Conservation (phyloP, 441 rosid genomes). For the Kokia cookei region DNA sequence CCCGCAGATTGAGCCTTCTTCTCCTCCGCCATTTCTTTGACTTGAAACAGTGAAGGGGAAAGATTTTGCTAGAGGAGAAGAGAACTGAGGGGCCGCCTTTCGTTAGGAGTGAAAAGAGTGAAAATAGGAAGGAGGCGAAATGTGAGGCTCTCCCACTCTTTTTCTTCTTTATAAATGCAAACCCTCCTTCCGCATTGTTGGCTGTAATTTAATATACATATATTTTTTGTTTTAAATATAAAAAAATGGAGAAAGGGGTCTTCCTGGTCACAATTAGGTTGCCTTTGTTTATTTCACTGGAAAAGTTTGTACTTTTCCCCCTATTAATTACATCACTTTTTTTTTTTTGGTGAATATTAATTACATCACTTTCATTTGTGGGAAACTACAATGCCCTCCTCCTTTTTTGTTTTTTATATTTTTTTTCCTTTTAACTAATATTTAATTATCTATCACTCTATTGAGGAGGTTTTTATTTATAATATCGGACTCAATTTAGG, state of each 20-base stretch:
- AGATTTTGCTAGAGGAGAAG: neutral
- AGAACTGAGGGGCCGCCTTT: neutral
- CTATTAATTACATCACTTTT: too few relatives aligned
- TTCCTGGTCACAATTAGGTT: neutral
- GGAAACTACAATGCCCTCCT: too few relatives aligned
- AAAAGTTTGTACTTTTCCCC: neutral
- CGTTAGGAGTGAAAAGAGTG: neutral
- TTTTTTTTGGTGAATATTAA: too few relatives aligned
- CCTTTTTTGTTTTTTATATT: too few relatives aligned
- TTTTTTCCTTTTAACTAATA: too few relatives aligned
- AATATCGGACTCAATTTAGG: too few relatives aligned
- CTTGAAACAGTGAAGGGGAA: neutral
- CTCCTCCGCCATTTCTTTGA: conserved; percentile 63
- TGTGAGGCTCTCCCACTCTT: neutral
- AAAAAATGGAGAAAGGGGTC: too few relatives aligned
- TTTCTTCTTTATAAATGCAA: neutral
- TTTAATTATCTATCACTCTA: too few relatives aligned
- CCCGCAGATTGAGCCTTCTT: conserved; percentile 52
- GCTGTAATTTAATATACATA: neutral
- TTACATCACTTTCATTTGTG: too few relatives aligned
- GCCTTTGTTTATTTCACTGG: neutral
- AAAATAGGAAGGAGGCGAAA: neutral
- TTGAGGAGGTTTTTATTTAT: too few relatives aligned
- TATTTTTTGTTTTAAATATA: too few relatives aligned
- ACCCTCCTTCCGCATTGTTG: neutral